A percentile compares a stretch with the other conserved stretches of the same genome.
These are phyloP conservation scores for Citrus cavaleriei DNA, from an alignment of 345 rosid genomes.

Conservation along the genomic window DNA sequence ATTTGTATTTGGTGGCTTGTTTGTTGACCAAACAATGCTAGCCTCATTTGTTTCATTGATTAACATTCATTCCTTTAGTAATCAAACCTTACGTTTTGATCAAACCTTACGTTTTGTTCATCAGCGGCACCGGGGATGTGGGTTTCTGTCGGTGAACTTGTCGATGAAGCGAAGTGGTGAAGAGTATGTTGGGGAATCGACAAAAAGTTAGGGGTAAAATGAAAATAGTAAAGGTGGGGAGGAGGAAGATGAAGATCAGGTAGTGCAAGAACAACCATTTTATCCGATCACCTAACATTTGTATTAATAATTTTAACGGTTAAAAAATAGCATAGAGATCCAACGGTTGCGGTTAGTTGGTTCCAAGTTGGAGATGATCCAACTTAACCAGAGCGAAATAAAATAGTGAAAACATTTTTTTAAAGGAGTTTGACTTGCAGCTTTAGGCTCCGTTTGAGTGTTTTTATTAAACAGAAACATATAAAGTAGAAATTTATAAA, in stretches of 20 bases:
- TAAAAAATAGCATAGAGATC: too few relatives aligned
- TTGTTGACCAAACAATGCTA: constrained; percentile 40
- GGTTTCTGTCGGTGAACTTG: constrained; percentile 65
- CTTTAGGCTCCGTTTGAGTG: too few relatives aligned
- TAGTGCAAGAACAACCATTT: constrained; percentile 4
- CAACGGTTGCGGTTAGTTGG: too few relatives aligned
- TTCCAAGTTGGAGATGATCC: too few relatives aligned
- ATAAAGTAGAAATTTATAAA: too few relatives aligned
- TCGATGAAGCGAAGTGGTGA: constrained; percentile 48
- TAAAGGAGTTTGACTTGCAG: not conserved
- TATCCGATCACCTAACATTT: too few relatives aligned
- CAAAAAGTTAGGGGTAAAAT: constrained; percentile 24
- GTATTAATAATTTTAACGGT: too few relatives aligned
- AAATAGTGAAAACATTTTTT: too few relatives aligned
- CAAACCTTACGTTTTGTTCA: constrained; percentile 26
- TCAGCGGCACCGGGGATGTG: constrained; percentile 9
- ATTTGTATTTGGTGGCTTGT: constrained; percentile 43
- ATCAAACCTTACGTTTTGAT: constrained; percentile 24
- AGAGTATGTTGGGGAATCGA: constrained; percentile 43
- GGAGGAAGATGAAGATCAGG: constrained; percentile 15
- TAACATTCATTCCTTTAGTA: not conserved
- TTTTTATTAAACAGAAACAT: too few relatives aligned
- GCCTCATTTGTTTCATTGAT: constrained; percentile 45
- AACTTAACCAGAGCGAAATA: too few relatives aligned
- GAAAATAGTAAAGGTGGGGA: not conserved